Conservation (phyloP, 208 protist genomes). For the Wallacemonas rigidus region DNA sequence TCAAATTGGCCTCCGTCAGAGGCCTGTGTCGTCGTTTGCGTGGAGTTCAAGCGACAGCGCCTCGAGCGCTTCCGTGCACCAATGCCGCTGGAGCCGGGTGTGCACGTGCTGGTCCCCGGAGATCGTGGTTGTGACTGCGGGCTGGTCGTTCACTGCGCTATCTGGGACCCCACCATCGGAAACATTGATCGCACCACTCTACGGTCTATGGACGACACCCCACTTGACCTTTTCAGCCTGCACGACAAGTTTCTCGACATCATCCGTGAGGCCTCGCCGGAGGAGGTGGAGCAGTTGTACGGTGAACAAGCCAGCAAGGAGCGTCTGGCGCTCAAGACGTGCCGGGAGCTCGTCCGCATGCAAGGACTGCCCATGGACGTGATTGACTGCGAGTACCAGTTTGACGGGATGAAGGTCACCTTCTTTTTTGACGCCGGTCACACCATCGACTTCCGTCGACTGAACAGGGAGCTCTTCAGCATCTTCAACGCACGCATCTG, state of each 20-base stretch:
- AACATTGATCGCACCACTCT: conserved; percentile 21
- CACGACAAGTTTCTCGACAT: conserved; percentile 40
- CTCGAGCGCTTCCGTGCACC: conserved; percentile 43
- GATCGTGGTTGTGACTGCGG: conserved; percentile 84
- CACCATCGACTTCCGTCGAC: conserved; percentile 73
- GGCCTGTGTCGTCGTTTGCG: conserved; percentile 57
- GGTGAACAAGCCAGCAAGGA: conserved; percentile 65
- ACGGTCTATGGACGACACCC: conserved; percentile 16
- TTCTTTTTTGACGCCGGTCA: conserved; percentile 80
- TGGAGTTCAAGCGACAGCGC: conserved; percentile 86
- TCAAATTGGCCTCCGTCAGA: conserved; percentile 28
- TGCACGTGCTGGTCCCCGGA: conserved; percentile 82
- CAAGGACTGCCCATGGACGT: conserved; percentile 74
- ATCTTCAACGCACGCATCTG: conserved; percentile 89
- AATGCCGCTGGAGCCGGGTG: conserved; percentile 29
- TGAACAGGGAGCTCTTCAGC: conserved; percentile 81
- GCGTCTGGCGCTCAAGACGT: conserved; percentile 67
- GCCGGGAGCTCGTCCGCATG: conserved; percentile 47
- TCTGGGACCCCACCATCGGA: conserved; percentile 36
- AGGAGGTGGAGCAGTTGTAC: conserved; percentile 63
- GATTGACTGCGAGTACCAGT: conserved; percentile 89
- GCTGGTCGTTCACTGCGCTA: conserved; percentile 62
- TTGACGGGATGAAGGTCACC: conserved; percentile 88
- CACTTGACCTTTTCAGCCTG: conserved; percentile 30
- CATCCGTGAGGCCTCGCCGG: conserved; percentile 61